These are phyloP conservation scores for Discostella stelligera DNA, from an alignment of 352 stramenopile species.

Conservation along the genomic window DNA sequence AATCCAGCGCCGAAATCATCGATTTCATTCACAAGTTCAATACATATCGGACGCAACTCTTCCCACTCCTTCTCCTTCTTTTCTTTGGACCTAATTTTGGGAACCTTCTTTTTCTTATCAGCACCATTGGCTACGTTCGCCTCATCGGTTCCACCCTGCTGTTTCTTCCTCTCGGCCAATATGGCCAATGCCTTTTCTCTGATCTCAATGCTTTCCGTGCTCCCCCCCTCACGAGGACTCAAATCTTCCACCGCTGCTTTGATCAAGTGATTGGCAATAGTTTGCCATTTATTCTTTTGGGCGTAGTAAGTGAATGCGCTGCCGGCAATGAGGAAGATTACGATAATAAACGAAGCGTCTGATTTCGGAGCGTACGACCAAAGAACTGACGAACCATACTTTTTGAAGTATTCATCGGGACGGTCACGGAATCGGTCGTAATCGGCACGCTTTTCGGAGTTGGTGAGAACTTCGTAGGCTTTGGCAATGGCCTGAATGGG, in stretches of 20 bases:
- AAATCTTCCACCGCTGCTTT: slow-evolving; percentile 74
- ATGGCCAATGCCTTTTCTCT: slow-evolving; percentile 65
- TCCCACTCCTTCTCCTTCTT: slow-evolving; percentile 69
- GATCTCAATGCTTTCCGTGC: slow-evolving; percentile 70
- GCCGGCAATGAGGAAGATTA: slow-evolving; percentile 62
- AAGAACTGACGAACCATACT: slow-evolving; percentile 72
- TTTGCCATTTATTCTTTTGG: slow-evolving; percentile 75
- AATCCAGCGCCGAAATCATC: slow-evolving; percentile 81
- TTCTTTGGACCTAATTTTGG: slow-evolving; percentile 68
- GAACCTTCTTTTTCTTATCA: slow-evolving; percentile 48
- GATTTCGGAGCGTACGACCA: slow-evolving; percentile 76
- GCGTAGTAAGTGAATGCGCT: slow-evolving; percentile 67
- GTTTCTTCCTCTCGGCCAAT: slow-evolving; percentile 49
- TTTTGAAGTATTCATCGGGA: slow-evolving; percentile 75
- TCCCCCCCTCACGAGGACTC: slow-evolving; percentile 64
- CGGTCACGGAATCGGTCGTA: slow-evolving; percentile 78
- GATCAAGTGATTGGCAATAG: slow-evolving; percentile 71
- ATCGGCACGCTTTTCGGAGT: slow-evolving; percentile 65
- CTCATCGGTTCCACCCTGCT: slow-evolving; percentile 9
- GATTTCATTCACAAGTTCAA: slow-evolving; percentile 70
- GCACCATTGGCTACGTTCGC: slow-evolving; percentile 29
- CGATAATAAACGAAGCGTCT: slow-evolving; percentile 66
- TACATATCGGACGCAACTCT: slow-evolving; percentile 67
- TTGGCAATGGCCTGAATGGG: slow-evolving; percentile 54
- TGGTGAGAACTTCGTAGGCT: slow-evolving; percentile 78